These are phyloP conservation scores for Talaromyces sp. DNA, from an alignment of 2,329 filamentous ascomycete species.

Conservation along the genomic window DNA sequence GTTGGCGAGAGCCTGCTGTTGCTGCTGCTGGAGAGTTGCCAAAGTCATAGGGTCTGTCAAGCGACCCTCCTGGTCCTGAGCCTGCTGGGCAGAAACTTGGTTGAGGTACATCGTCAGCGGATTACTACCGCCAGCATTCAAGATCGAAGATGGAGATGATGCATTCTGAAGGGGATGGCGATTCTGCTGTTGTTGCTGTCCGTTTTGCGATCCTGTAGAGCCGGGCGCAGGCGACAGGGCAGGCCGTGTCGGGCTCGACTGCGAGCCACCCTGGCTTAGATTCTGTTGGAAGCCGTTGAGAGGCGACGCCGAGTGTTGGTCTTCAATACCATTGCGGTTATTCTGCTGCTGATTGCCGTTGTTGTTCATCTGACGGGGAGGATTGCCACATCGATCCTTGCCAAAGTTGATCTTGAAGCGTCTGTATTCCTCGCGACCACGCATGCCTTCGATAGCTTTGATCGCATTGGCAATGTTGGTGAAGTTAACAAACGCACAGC, in stretches of 20 bases:
- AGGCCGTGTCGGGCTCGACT: constrained; percentile 56
- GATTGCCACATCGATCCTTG: constrained; percentile 96
- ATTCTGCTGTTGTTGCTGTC: constrained; percentile 41
- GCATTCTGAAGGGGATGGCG: constrained; percentile 51
- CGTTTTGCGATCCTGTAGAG: constrained; percentile 49
- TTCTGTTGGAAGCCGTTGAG: constrained; percentile 53
- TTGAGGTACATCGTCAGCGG: constrained; percentile 90
- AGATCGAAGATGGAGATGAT: constrained; percentile 61
- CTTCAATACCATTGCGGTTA: constrained; percentile 55
- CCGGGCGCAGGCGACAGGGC: constrained; percentile 49
- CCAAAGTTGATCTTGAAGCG: constrained; percentile 99
- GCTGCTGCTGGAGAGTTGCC: constrained; percentile 52
- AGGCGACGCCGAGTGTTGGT: constrained; percentile 47
- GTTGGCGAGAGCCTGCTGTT: constrained; percentile 57
- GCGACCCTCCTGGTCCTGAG: constrained; percentile 60
- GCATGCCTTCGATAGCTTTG: constrained; percentile 95
- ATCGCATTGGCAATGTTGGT: constrained; percentile 99
- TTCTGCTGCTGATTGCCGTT: constrained; percentile 46
- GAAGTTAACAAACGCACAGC: constrained; percentile 98
- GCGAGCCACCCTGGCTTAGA: constrained; percentile 49
- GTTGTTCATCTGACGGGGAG: constrained; percentile 75
- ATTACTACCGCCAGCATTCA: constrained; percentile 76
- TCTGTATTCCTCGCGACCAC: constrained; percentile 92
- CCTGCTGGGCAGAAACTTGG: constrained; percentile 56
- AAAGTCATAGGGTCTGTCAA: constrained; percentile 38